Percentiles rank a stretch among this genome's conserved stretches.
These are phyloP conservation scores for Carex kokanica DNA, from an alignment of 176 grass and related monocot species.

Conservation along the genomic window DNA sequence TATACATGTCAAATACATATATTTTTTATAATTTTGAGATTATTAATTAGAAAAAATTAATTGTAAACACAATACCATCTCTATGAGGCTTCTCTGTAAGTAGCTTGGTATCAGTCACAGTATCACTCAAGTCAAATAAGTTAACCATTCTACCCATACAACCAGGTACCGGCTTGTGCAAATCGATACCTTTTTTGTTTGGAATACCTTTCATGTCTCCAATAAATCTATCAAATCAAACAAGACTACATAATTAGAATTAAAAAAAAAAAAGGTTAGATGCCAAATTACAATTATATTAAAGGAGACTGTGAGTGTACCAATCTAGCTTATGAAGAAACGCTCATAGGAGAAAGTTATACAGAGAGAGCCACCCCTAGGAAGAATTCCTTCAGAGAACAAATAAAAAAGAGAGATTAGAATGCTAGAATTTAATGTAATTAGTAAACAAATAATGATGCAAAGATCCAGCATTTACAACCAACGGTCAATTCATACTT, in stretches of 20 bases:
- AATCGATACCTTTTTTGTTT: conserved; percentile 50
- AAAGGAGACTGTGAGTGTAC: background rate
- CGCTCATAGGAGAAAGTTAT: conserved; percentile 20
- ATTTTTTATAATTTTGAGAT: background rate
- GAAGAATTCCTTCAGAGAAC: conserved; percentile 25
- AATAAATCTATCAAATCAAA: conserved; percentile 27
- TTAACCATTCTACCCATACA: conserved; percentile 66
- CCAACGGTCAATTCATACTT: background rate
- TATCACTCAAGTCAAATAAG: conserved; percentile 65
- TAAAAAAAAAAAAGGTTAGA: background rate
- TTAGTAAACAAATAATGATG: conserved; percentile 1
- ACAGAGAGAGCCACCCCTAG: background rate
- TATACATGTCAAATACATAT: background rate
- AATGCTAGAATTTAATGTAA: conserved; percentile 24
- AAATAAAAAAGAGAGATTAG: conserved; percentile 9
- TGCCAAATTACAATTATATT: background rate
- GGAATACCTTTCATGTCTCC: conserved; percentile 49
- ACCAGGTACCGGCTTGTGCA: conserved; percentile 46
- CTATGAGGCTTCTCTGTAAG: conserved; percentile 71
- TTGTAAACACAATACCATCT: conserved; percentile 43
- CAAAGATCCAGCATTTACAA: conserved; percentile 30
- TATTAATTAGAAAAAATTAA: background rate
- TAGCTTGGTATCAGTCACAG: conserved; percentile 55
- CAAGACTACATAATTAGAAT: background rate
- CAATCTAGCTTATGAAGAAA: conserved; percentile 13